These are phyloP conservation scores for Suhomyces bolitotheri DNA, from an alignment of 1,139 yeast genomes.

Conservation along the genomic window DNA sequence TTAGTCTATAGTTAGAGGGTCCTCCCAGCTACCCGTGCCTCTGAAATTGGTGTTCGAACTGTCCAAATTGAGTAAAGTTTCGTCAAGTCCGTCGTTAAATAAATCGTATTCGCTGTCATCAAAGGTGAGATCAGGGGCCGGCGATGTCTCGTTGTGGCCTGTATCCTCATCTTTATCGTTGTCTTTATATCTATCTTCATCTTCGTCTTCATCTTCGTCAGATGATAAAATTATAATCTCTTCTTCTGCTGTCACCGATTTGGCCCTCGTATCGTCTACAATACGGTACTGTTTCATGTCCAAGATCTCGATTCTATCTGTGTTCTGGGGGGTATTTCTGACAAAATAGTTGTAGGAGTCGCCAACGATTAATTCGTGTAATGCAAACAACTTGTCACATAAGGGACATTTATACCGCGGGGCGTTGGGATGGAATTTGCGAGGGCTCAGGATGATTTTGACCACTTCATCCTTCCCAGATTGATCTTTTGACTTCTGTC, in stretches of 20 bases:
- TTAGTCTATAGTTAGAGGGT: slow-evolving; percentile 34
- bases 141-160: not conserved
- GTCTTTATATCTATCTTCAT: slow-evolving; percentile 1
- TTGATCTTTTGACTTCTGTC: slow-evolving; percentile 9
- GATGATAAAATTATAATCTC: slow-evolving; percentile 31
- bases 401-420: slow-evolving; percentile 43
- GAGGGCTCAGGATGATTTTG: slow-evolving; percentile 10
- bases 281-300: slow-evolving; percentile 39
- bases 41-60: slow-evolving; percentile 6
- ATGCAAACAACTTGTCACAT: slow-evolving; percentile 38
- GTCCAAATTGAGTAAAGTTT: slow-evolving; percentile 15
- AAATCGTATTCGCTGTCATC: slow-evolving; percentile 9
- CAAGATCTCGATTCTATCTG: slow-evolving; percentile 38
- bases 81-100: slow-evolving; percentile 29
- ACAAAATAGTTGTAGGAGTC: slow-evolving; percentile 47
- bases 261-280: slow-evolving; percentile 27
- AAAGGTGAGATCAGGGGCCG: slow-evolving; percentile 3
- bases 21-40: slow-evolving; percentile 43
- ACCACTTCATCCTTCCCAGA: slow-evolving; percentile 4
- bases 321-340: slow-evolving; percentile 38
- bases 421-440: slow-evolving; percentile 14
- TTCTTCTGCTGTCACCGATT: slow-evolving; percentile 16
- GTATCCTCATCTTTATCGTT: not conserved
- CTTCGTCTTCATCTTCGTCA: slow-evolving; percentile 16
- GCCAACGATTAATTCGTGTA: slow-evolving; percentile 39